Conservation (phyloP, 768 basidiomycete species). For the Suillus variegatus region DNA sequence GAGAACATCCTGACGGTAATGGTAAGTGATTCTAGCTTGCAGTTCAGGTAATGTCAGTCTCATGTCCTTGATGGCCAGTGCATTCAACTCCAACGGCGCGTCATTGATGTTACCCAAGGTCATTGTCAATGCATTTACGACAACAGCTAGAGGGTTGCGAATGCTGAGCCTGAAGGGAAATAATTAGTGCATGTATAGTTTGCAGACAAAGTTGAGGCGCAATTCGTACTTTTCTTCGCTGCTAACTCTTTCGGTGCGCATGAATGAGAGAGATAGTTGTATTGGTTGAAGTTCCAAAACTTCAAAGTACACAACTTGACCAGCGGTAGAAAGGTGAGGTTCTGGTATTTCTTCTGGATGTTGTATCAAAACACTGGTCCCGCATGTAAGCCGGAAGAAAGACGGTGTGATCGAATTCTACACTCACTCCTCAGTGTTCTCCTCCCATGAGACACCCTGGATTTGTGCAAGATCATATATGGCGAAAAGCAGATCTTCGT, state of each 20-base stretch:
- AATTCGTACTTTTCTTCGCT: conserved; percentile 84
- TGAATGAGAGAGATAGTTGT: conserved; percentile 90
- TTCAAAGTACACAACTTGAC: conserved; percentile 92
- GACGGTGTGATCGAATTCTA: not conserved
- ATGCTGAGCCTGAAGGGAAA: conserved; percentile 56
- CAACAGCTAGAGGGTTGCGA: conserved; percentile 89
- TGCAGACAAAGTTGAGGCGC: not conserved
- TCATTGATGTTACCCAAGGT: conserved; percentile 96
- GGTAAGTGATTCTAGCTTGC: conserved; percentile 80
- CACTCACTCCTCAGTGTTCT: conserved; percentile 71
- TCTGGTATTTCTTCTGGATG: conserved; percentile 69
- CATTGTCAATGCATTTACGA: conserved; percentile 95
- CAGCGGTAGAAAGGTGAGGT: conserved; percentile 62
- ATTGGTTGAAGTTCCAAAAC: conserved; percentile 94
- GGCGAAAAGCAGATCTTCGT: conserved; percentile 94
- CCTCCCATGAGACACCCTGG: conserved; percentile 89
- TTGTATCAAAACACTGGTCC: conserved; percentile 67
- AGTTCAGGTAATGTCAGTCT: conserved; percentile 84
- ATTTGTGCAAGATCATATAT: conserved; percentile 91
- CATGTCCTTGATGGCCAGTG: conserved; percentile 92
- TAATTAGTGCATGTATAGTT: conserved; percentile 9
- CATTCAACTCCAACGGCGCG: conserved; percentile 92
- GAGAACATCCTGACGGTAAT: conserved; percentile 91
- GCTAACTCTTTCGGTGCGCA: conserved; percentile 93
- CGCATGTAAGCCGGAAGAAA: not conserved